Percentiles rank a stretch among this genome's conserved stretches.
phyloP scores from a whole-genome alignment of 2,329 filamentous ascomycete species.

The Penicillium sp. region DNA sequence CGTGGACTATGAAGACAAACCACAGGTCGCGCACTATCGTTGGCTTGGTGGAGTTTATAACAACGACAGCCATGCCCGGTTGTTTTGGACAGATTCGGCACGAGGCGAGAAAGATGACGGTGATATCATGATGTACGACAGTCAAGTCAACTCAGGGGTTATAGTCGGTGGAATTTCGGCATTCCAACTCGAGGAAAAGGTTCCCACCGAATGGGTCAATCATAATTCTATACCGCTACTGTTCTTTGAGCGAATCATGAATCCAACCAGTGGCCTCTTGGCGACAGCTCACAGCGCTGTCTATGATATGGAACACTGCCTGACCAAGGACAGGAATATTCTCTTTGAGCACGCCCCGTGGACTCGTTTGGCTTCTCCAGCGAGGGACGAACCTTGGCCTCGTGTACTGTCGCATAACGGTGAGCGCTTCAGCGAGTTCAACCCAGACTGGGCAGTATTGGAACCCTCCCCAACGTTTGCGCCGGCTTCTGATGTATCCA shows the following conservation, averaged over 20 bases:
- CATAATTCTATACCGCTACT: constrained; percentile 26
- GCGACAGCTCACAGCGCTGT: constrained; percentile 14
- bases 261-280: constrained; percentile 24
- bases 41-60: constrained; percentile 43
- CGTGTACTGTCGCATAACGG: constrained; percentile 1
- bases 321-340: background rate
- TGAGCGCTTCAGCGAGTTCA: constrained; percentile 4
- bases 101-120: constrained; percentile 26
- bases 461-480: background rate
- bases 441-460: background rate
- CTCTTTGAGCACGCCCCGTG: constrained; percentile 5
- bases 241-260: constrained; percentile 37
- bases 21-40: constrained; percentile 30
- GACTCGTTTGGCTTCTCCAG: background rate
- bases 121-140: constrained; percentile 34
- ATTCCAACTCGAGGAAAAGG: constrained; percentile 14
- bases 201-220: constrained; percentile 28
- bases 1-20: constrained; percentile 12
- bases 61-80: constrained; percentile 20
- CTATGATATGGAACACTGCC: constrained; percentile 9
- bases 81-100: constrained; percentile 35
- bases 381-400: background rate
- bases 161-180: constrained; percentile 29
- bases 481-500: background rate
- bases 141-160: constrained; percentile 22